Base-by-base conservation (phyloP, 2,329 filamentous ascomycete species). In the Dactylonectria macrodidyma region DNA sequence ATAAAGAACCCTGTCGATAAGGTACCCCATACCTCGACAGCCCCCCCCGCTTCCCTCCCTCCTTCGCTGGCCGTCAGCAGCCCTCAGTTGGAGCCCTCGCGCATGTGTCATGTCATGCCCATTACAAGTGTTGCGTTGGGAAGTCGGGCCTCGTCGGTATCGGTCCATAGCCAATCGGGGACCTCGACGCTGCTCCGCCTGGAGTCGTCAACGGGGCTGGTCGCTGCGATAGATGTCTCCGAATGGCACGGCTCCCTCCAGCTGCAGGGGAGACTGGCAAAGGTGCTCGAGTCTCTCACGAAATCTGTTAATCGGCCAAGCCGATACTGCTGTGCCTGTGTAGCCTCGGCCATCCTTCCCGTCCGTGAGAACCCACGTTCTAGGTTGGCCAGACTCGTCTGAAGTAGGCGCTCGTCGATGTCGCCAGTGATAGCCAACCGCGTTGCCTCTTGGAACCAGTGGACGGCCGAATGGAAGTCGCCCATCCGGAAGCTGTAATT, bases 341-440 rank as follows among this genome's bases (percentile, higher is more conserved):
- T 68, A 34, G 78, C 79, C 52, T 77, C 78, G 16, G 67, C 74
- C 14, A 48, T 66, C 57, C 70, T 69, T 59, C 75, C 69, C 34
- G 68, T 61, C 55, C 73, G 74, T 54, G 65, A 69, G 22, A 79
- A 66, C 4, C 77, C 73, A 10, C 66, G 75, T 59, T 81, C 79
- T 24, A 81, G 71, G 62, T 81, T 81, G 16, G 77, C 76, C n/a
- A 81, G 67, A n/a, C 77, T 78, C 5, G 77, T 77, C 55, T 76
- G 72, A 19, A 78, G 70, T 14, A 80, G 69, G 24, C 79, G 76
- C 68, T 79, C 78, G 57, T 81, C 79, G 10, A 73, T 75, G 46
- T 77, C 76, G 19, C 72, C 68, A 14, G 71, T 68, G 3, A 77
- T 56, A 8, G 77, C 77, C 16, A 80, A 72, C 3, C 71, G 70